phyloP scores from a whole-genome alignment of 441 rosid species.

The Adansonia madagascariensis region DNA sequence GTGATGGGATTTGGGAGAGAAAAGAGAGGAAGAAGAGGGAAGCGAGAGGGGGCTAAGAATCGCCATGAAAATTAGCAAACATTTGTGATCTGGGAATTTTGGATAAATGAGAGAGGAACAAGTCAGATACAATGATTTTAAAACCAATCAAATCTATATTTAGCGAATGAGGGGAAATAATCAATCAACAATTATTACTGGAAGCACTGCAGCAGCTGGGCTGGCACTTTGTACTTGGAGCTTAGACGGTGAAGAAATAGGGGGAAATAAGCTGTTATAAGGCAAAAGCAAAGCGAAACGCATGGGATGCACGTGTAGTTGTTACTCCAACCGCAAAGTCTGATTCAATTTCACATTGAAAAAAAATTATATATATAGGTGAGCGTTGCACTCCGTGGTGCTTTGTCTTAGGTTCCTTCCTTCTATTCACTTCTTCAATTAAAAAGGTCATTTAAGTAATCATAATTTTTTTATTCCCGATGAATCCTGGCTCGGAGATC shows the following conservation, averaged over 20 bases:
- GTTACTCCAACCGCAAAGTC: not conserved
- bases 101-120: not conserved
- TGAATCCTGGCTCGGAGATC: not conserved
- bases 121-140: not conserved
- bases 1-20: conserved; percentile 27
- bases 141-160: conserved; percentile 1
- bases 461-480: not conserved
- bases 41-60: conserved; percentile 39
- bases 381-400: too few species aligned
- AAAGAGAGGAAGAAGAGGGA: conserved; percentile 19
- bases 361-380: too few species aligned
- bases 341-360: not conserved
- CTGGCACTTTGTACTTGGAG: too few species aligned
- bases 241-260: too few species aligned
- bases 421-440: too few species aligned
- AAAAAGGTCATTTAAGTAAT: not conserved
- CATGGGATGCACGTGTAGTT: conserved; percentile 1
- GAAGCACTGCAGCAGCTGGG: not conserved
- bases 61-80: conserved; percentile 40
- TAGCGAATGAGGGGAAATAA: not conserved
- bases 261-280: too few species aligned
- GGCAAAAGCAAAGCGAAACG: not conserved
- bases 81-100: not conserved
- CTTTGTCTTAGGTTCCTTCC: too few species aligned
- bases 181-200: not conserved